Evolutionary conservation across 805 yeast species (phyloP), one percentile per base, ranked within the genome.

Genomic region (Trichomonascus vanleenenianus): DNA sequence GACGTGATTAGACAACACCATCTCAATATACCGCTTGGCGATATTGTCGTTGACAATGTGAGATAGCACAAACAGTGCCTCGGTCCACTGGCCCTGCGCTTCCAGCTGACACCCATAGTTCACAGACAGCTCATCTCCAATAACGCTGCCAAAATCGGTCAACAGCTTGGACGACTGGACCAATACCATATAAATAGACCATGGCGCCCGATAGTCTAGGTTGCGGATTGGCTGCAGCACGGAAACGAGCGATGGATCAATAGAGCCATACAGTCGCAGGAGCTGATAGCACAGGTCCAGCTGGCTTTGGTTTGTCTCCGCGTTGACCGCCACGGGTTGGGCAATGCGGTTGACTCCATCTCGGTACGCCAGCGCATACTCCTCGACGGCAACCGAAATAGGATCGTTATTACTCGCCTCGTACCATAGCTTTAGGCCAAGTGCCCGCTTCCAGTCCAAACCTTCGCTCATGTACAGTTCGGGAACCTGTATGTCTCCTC

Each of bases 361-460:
- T 12, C 34, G 44, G 38, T 52, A 50, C 11, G 60, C 57, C 32
- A 42, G 2, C 42, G 45, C 42, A 44, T 52, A 54, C 27, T 25
- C 30, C 30, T 40, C 47, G 18, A 57, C 56, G 1, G 59, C 59
- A 22, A 49, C 55, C 5, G 51, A 39, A 4, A 56, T 44, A 3
- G 49, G 37, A 33, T 45, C 49, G 9, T 31, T 15, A 12, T 15
- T 30, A 14, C 44, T 30, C 6, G 54, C 19, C 3, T 85, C 86
- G 62, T 81, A 89, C 57, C 76, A 77, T n/a, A 88, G 54, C 15
- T 70, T 59, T 44, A 85, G 52, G 1, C 79, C 77, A 30, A 89
- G 67, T 19, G 75, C 70, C 30, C 81, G 67, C 47, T 75, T 71
- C 94, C 96, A 85, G 12, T 82, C 73, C 25, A 84, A 68, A 1